These are phyloP conservation scores for Coemansia sp. DNA, from an alignment of 192 early-diverging fungal species.

Conservation along the genomic window DNA sequence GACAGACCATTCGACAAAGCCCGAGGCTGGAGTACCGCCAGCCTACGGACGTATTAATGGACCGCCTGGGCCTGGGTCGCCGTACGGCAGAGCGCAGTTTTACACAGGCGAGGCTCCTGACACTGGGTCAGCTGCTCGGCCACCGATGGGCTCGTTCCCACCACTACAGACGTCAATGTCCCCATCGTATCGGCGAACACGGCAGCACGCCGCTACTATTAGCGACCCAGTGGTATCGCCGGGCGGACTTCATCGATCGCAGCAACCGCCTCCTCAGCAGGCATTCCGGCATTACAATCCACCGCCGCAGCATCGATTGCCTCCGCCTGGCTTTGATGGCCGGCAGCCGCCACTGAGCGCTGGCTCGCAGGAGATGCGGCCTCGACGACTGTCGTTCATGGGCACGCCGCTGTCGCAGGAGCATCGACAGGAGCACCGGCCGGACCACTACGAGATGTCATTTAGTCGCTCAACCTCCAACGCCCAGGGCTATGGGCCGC, in stretches of 20 bases:
- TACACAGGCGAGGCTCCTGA: not conserved
- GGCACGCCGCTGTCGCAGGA: slow-evolving; percentile 23
- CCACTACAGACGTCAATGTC: slow-evolving; percentile 6
- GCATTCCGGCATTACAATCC: slow-evolving; percentile 26
- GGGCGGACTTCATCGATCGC: slow-evolving; percentile 6
- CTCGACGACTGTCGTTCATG: slow-evolving; percentile 42
- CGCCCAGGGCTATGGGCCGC: not conserved
- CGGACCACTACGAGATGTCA: slow-evolving; percentile 49
- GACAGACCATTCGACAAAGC: slow-evolving; percentile 4
- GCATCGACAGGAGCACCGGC: slow-evolving; percentile 10
- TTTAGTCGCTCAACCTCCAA: slow-evolving; percentile 47
- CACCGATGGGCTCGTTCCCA: not conserved
- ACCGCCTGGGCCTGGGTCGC: slow-evolving; percentile 9
- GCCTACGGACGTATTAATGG: slow-evolving; percentile 3
- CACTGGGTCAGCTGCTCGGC: not conserved
- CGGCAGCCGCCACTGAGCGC: slow-evolving; percentile 2
- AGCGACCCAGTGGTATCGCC: slow-evolving; percentile 44
- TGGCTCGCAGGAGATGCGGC: slow-evolving; percentile 22
- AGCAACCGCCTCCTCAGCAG: slow-evolving; percentile 18
- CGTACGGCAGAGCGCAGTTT: slow-evolving; percentile 7
- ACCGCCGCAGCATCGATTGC: slow-evolving; percentile 13
- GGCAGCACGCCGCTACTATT: slow-evolving; percentile 50
- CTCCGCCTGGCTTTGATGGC: slow-evolving; percentile 7
- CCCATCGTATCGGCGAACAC: slow-evolving; percentile 23
- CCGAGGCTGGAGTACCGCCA: not conserved